Base-by-base conservation (phyloP, 179 eudicot genomes). In the Silene coronaria region DNA sequence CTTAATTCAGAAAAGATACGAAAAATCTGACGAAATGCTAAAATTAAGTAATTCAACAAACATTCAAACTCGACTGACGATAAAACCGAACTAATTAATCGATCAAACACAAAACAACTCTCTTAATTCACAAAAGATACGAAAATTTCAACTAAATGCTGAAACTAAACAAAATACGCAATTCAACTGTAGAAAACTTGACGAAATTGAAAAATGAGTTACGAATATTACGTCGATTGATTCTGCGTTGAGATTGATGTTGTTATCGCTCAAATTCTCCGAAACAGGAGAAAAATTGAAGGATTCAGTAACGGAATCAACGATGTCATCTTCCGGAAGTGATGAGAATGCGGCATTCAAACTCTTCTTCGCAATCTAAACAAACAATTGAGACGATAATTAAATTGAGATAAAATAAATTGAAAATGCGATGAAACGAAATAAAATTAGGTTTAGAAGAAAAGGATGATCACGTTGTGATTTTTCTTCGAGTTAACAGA, bases 261-360 rank as follows among this genome's bases (percentile, higher is more conserved):
- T 72, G 26, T 26, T 32, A 6, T 76, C 83, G 57, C 32, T 71
- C 23, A 62, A 72, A 26, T 58, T 51, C 73, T 77, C 84, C 0
- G 84, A 64, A 16, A 51, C 30, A 1, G 75, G 30, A 6, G 84
- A 74, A 62, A 81, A 71, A 71, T 66, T 74, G 64, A 70, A 34
- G 32, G 76, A 65, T 34, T 84, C 81, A 12, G 32, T 36, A 28
- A 60, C 76, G 21, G 79, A 65, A 62, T 82, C 84, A 16, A 67
- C 6, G 2, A 70, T 23, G 5, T 28, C 26, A 53, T 85, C 87
- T 65, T 80, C 87, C 7, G 84, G 72, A 78, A 69, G 76, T 13
- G 76, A 82, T 3, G 77, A 32, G 62, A 75, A 77, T 16, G 12
- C 84, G 6, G 78, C 74, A 53, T 82, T 67, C 80, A 85, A 75